These are phyloP conservation scores for Smittium culicis DNA, from an alignment of 371 early-diverging fungal genomes.

Conservation along the genomic window DNA sequence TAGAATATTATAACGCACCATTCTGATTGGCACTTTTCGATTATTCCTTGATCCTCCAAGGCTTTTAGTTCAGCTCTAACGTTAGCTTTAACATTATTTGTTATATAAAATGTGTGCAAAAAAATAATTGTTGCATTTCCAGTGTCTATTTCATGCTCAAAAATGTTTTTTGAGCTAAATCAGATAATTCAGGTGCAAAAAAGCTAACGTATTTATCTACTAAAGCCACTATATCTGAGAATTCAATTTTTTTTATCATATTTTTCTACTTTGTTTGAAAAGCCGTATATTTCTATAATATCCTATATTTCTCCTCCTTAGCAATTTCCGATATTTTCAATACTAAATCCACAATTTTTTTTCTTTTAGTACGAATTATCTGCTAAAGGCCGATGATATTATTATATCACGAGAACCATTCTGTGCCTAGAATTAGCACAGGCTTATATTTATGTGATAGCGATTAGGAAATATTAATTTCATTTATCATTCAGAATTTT, in stretches of 20 bases:
- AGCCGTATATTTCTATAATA: not conserved
- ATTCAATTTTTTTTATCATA: not conserved
- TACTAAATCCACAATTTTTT: not conserved
- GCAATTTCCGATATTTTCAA: not conserved
- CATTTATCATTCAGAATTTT: too few relatives aligned
- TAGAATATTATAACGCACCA: conserved; percentile 39
- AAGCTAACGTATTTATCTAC: not conserved
- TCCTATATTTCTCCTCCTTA: not conserved
- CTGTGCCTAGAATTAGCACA: not conserved
- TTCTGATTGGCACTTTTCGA: not conserved
- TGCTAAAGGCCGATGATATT: not conserved
- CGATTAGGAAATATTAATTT: too few relatives aligned
- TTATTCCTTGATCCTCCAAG: not conserved
- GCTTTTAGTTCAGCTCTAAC: not conserved
- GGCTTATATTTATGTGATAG: not conserved
- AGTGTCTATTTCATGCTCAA: not conserved
- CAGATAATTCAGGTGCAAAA: not conserved
- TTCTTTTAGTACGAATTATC: not conserved
- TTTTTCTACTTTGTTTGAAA: not conserved
- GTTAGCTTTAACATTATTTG: not conserved
- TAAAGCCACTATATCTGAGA: not conserved
- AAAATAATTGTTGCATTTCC: not conserved
- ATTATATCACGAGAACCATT: not conserved
- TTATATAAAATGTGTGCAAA: not conserved
- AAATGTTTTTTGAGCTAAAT: not conserved